Evolutionary conservation across 805 yeast genomes (phyloP), one percentile per base, ranked within the genome.

Genomic region (Hyphopichia homilentoma): DNA sequence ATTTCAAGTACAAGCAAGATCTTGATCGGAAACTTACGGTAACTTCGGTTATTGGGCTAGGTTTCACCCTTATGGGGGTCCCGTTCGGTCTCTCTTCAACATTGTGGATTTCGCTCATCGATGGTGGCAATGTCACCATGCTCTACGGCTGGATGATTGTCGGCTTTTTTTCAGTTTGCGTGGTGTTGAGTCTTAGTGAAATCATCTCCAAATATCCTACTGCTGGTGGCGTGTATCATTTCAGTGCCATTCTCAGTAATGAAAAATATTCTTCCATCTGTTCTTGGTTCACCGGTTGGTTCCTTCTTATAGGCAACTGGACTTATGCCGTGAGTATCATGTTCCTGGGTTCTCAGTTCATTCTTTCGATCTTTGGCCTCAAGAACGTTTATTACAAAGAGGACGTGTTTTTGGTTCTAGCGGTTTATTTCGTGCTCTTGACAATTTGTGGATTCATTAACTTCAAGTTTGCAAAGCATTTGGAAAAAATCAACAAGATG

Each of bases 211-310:
- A 81, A 44, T 84, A 77, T 43, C 93, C 93, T 0, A 77, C 83
- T 16, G 82, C 86, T 4, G 83, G 83, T 25, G 83, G 83, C 20
- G 78, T 83, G 1, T 85, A 84, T 48, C 89, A 84, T 34, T 82
- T 81, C 56, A 79, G 86, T 44, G 84, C 86, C 6, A 74, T 84
- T 37, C 57, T 84, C 25, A 79, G 87, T 12, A 73, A 72, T 33
- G 75, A 74, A 9, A 65, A 64, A 28, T 73, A 76, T 38, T 70
- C 83, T n/a, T 54, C 70, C 23, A 51, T 75, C 4, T 65, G 79
- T 30, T 77, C 87, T 3, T 84, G 90, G 90, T 77, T 73, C 47
- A 81, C 86, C 0, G 93, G 93, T 0, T 84, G 89, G 84, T 73
- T 78, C 39, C 59, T 82, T 32, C 60, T 83, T 13, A 65, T 84